Base-by-base conservation (phyloP, 164 flowering plant genomes). In the Akebia trifoliata region DNA sequence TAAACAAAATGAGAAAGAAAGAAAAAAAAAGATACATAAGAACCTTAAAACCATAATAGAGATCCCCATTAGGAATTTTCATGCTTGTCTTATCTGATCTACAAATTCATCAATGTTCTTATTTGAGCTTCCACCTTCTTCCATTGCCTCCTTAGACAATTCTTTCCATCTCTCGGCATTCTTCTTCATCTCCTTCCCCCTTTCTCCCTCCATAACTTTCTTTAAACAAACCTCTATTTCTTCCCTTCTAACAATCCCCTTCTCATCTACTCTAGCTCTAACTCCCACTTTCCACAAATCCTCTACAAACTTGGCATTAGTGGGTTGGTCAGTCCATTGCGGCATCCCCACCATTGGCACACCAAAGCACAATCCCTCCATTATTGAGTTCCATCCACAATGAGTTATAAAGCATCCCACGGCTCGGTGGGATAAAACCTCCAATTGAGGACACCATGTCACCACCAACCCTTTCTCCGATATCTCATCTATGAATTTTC, bases 401-500 rank as follows among this genome's bases (percentile, higher is more conserved):
- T 65, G 70, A 3, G 67, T 57, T 12, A 62, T n/a, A 37, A 71
- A 71, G 36, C 74, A 71, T 4, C 64, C 67, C n/a, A 66, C 24
- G 2, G 70, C 62, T 0, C 24, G 18, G 35, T 62, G 57, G 6
- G 60, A 45, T 43, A 71, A 30, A 8, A 62, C 67, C 8, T 62
- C 64, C 22, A 66, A 39, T n/a, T 71, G 74, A 0, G 60, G 42
- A 21, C 70, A 46, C 74, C 74, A 71, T 8, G 4, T 36, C 11
- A 66, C 63, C 4, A 67, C 49, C 24, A 67, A 26, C 6, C 69
- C 72, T 40, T 54, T 67, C 11, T 56, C 47, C 1, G 50, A 34
- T 20, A 25, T 30, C 26, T 45, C 59, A 26, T 52, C 53, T 4
- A 26, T 4, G 43, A 73, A 63, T 4, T 53, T 34, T 10, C 6